A percentile compares a stretch with the other conserved stretches of the same genome.
Evolutionary conservation across 768 basidiomycete genomes (phyloP).

Genomic region (Leucocoprinus leucothites): DNA sequence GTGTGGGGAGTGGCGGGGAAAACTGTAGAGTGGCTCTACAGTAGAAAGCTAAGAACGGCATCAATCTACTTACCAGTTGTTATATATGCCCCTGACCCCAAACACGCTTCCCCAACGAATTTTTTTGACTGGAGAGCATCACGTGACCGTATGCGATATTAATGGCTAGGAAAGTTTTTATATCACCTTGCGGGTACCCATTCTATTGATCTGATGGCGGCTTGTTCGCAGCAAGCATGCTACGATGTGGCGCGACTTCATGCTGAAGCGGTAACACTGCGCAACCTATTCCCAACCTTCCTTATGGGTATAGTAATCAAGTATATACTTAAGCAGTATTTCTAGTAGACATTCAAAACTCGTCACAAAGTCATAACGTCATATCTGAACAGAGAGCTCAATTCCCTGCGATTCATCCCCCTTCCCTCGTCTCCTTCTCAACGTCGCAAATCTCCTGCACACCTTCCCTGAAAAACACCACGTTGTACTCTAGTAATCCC

Average conservation of each 20-base stretch:
- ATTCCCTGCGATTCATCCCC: conserved; percentile 20
- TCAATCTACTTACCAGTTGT: conserved; percentile 23
- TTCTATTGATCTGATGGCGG: too few species aligned
- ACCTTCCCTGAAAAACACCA: conserved; percentile 81
- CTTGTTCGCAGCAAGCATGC: too few species aligned
- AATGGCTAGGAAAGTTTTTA: neutral
- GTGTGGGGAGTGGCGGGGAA: conserved; percentile 18
- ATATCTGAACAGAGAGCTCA: too few species aligned
- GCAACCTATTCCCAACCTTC: too few species aligned
- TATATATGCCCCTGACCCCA: conserved; percentile 43
- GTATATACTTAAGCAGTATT: neutral
- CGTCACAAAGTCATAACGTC: neutral
- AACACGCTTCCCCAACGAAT: conserved; percentile 40
- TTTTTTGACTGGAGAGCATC: conserved; percentile 28
- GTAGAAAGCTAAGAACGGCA: conserved; percentile 20
- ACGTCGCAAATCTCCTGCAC: conserved; percentile 79
- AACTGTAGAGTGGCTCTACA: conserved; percentile 22
- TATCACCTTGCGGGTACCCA: conserved; percentile 6
- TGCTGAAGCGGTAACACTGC: too few species aligned
- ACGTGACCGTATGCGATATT: conserved; percentile 31
- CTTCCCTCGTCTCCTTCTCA: conserved; percentile 55
- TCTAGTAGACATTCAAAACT: too few species aligned
- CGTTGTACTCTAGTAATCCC: conserved; percentile 82
- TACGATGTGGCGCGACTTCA: too few species aligned
- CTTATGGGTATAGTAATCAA: neutral